These are phyloP conservation scores for Vitis rotundifolia DNA, from an alignment of 164 flowering plant species.

Conservation along the genomic window DNA sequence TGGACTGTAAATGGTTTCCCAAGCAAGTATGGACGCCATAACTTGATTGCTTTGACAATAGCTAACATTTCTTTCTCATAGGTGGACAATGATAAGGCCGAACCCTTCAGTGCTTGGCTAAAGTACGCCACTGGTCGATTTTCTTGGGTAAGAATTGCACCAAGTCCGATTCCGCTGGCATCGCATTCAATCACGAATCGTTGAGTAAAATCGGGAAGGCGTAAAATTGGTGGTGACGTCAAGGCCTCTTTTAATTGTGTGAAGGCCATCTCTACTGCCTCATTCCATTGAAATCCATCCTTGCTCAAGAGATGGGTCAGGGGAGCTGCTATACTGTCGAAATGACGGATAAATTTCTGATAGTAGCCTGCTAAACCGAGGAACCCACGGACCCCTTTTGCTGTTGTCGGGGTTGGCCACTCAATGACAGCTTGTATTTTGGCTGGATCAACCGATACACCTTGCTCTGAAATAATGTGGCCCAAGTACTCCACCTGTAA, in stretches of 20 bases:
- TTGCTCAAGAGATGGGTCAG: neutral
- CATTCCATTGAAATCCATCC: neutral
- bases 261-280: neutral
- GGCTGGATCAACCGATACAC: too few species aligned
- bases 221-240: too few species aligned
- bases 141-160: neutral
- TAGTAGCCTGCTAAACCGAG: too few species aligned
- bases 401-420: too few species aligned
- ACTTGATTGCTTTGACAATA: neutral
- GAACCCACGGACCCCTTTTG: too few species aligned
- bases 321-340: neutral
- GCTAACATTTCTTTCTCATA: neutral
- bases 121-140: neutral
- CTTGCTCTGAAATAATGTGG: too few species aligned
- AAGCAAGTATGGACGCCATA: neutral
- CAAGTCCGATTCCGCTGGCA: neutral
- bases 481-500: too few species aligned
- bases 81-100: neutral
- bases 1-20: neutral
- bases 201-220: too few species aligned
- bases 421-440: too few species aligned
- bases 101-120: neutral
- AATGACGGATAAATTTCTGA: too few species aligned
- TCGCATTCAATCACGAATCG: neutral
- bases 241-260: neutral